Conservation (phyloP, 306 rosid genomes). For the Cyamopsis tetragonoloba region DNA sequence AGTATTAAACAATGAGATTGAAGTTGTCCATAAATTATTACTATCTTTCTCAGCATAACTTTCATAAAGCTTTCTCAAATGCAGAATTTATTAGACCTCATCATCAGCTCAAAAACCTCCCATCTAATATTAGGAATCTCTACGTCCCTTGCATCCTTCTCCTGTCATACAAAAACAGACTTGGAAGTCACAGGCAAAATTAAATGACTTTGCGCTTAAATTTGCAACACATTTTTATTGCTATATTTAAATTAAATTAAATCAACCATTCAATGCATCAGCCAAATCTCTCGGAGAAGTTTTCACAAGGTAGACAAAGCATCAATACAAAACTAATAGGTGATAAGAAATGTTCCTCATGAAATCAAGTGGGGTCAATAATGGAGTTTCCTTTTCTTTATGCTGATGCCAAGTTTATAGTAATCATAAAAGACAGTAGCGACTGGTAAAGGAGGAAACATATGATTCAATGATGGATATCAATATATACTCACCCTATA, state of each 20-base stretch:
- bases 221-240: neutral
- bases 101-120: slow-evolving; percentile 88
- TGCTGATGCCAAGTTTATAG: neutral
- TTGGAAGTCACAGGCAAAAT: slow-evolving; percentile 5
- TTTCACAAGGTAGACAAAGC: neutral
- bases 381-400: neutral
- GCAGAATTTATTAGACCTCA: slow-evolving; percentile 50
- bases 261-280: neutral
- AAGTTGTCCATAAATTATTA: slow-evolving; percentile 13
- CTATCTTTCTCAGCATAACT: slow-evolving; percentile 3
- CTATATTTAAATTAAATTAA: neutral
- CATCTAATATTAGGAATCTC: slow-evolving; percentile 92
- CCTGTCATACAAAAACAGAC: slow-evolving; percentile 46
- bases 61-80: neutral
- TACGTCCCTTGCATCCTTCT: slow-evolving; percentile 87
- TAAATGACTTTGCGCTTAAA: neutral
- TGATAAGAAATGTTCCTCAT: neutral
- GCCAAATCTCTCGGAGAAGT: neutral
- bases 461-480: neutral
- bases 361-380: neutral
- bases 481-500: slow-evolving; percentile 59
- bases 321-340: neutral
- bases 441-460: neutral
- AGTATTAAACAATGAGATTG: slow-evolving; percentile 12
- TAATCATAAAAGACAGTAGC: neutral